These are phyloP conservation scores for Hypoxylon sp. DNA, from an alignment of 2,329 filamentous ascomycete species.

Conservation along the genomic window DNA sequence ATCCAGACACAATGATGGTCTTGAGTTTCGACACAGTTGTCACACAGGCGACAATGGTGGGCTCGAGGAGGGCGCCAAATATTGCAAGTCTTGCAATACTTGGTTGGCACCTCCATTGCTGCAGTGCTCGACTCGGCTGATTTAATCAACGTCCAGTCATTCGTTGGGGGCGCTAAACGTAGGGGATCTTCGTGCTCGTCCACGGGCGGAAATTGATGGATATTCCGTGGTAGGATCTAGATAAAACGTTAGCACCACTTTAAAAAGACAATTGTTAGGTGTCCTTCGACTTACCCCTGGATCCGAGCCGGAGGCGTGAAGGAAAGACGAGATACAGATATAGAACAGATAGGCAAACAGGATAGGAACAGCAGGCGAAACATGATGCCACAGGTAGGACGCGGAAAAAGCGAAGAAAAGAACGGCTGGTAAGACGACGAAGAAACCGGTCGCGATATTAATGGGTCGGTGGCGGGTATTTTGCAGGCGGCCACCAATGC, in stretches of 20 bases:
- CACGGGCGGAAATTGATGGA: constrained; percentile 87
- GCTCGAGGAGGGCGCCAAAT: constrained; percentile 97
- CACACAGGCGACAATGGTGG: constrained; percentile 96
- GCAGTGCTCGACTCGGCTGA: constrained; percentile 80
- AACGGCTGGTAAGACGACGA: constrained; percentile 82
- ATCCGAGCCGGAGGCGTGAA: constrained; percentile 93
- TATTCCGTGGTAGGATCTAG: constrained; percentile 92
- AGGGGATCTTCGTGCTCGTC: constrained; percentile 85
- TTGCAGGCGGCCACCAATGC: constrained; percentile 85
- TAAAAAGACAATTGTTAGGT: not conserved
- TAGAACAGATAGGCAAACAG: constrained; percentile 93
- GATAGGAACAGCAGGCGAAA: constrained; percentile 90
- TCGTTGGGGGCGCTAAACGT: constrained; percentile 84
- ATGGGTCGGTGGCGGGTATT: constrained; percentile 90
- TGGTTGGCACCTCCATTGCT: constrained; percentile 97
- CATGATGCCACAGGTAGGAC: constrained; percentile 86
- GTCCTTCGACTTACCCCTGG: constrained; percentile 79
- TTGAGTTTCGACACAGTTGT: constrained; percentile 97
- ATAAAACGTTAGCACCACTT: constrained; percentile 28
- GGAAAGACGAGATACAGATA: constrained; percentile 91
- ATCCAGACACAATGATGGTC: constrained; percentile 99
- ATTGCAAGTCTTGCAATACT: constrained; percentile 97
- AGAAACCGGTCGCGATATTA: constrained; percentile 86
- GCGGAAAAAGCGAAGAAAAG: constrained; percentile 91
- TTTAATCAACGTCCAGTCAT: constrained; percentile 94